phyloP scores from a whole-genome alignment of 176 grass and related monocot genomes.

The Phoenix dactylifera region DNA sequence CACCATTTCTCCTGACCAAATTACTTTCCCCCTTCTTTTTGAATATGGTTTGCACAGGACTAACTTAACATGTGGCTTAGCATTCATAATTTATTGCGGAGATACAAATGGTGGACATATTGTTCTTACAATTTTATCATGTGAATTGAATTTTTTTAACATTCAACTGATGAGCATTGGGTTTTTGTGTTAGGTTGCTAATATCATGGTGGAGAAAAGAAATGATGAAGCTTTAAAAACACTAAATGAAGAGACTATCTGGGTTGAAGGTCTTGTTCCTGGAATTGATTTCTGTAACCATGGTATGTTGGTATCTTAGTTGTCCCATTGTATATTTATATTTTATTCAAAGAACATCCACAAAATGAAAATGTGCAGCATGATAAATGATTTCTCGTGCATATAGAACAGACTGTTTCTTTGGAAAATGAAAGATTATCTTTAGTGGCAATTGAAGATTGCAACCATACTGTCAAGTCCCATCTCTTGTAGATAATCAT shows the following conservation, averaged over 20 bases:
- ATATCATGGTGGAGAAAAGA: constrained; percentile 22
- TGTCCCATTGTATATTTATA: neutral
- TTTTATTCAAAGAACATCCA: neutral
- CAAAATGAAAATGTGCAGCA: neutral
- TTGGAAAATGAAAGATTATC: too few relatives aligned
- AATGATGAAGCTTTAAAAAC: constrained; percentile 28
- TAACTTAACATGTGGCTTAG: too few relatives aligned
- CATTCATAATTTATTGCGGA: too few relatives aligned
- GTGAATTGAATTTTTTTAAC: neutral
- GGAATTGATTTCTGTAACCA: constrained; percentile 97
- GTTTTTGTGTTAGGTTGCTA: constrained; percentile 35
- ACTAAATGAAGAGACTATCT: constrained; percentile 43
- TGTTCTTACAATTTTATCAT: too few relatives aligned
- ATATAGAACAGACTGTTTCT: neutral
- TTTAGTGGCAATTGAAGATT: too few relatives aligned
- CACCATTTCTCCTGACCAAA: neutral
- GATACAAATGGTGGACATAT: too few relatives aligned
- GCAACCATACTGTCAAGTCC: too few relatives aligned
- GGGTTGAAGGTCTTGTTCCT: constrained; percentile 86
- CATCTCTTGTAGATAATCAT: too few relatives aligned
- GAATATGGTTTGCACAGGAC: too few relatives aligned
- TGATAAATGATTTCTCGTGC: neutral
- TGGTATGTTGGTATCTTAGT: constrained; percentile 33
- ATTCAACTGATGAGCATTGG: neutral
- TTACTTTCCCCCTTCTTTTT: too few relatives aligned